phyloP scores from a whole-genome alignment of 73 alveolate species.

The Paramecium octaurelia region DNA sequence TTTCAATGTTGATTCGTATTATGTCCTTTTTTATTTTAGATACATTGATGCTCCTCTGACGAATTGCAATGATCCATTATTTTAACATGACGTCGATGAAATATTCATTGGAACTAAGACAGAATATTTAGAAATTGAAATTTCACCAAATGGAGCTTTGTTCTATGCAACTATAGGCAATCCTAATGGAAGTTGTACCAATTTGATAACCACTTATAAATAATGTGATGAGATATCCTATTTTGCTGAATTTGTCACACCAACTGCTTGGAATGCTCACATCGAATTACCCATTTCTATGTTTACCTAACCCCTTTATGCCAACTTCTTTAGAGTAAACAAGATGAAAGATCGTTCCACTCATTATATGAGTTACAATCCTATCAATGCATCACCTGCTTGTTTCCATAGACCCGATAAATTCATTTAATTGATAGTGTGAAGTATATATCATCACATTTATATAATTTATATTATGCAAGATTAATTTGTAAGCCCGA shows the following conservation, averaged over 20 bases:
- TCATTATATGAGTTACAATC: constrained; percentile 33
- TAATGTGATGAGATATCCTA: constrained; percentile 2
- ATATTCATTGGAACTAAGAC: constrained; percentile 11
- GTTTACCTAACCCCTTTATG: neutral
- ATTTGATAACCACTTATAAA: neutral
- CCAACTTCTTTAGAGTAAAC: constrained; percentile 21
- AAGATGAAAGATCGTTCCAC: neutral
- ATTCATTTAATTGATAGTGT: neutral
- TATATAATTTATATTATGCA: neutral
- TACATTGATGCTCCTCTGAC: neutral
- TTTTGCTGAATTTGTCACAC: neutral
- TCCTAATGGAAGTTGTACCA: neutral
- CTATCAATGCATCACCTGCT: neutral
- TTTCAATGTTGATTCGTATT: neutral
- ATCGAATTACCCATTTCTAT: neutral
- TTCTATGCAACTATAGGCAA: neutral
- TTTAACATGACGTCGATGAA: neutral
- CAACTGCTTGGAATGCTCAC: constrained; percentile 12
- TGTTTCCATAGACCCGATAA: constrained; percentile 33
- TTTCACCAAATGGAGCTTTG: constrained; percentile 22
- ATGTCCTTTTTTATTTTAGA: neutral
- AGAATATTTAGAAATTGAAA: constrained; percentile 31
- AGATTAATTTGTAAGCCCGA: neutral
- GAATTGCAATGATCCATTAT: neutral
- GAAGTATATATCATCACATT: neutral